phyloP scores from a whole-genome alignment of 116 monocot genomes.

The Posidonia oceanica region DNA sequence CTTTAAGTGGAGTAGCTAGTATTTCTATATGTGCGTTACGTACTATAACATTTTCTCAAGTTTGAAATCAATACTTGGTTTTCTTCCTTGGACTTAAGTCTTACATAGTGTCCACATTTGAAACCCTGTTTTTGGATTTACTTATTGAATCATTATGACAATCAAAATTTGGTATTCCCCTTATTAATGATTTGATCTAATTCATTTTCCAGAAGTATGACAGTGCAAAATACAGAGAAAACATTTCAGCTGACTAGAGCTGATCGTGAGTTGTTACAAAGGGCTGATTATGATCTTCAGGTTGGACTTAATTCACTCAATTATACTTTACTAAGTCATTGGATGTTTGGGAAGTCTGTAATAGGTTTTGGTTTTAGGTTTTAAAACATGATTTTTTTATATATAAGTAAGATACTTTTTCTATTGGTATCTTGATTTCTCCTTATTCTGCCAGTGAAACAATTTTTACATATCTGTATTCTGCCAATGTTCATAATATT shows the following conservation, averaged over 20 bases:
- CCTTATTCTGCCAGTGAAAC: not conserved
- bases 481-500: no score
- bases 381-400: not conserved
- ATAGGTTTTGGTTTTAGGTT: not conserved
- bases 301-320: conserved; percentile 21
- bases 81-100: not conserved
- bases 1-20: no score
- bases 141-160: not conserved
- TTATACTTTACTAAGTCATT: not conserved
- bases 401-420: no score
- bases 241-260: conserved; percentile 64
- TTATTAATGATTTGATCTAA: not conserved
- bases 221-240: conserved; percentile 45
- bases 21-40: not conserved
- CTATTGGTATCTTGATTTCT: not conserved
- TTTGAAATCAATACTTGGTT: not conserved
- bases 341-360: not conserved
- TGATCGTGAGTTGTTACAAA: conserved; percentile 61
- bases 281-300: conserved; percentile 86
- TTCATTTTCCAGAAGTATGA: conserved; percentile 27
- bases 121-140: not conserved
- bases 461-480: no score
- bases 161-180: not conserved
- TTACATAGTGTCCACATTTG: not conserved
- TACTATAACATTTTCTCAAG: not conserved